Percentiles rank a stretch among this genome's conserved stretches.
phyloP scores from a whole-genome alignment of 163 green algal genomes.

The Chlorella variabilis region DNA sequence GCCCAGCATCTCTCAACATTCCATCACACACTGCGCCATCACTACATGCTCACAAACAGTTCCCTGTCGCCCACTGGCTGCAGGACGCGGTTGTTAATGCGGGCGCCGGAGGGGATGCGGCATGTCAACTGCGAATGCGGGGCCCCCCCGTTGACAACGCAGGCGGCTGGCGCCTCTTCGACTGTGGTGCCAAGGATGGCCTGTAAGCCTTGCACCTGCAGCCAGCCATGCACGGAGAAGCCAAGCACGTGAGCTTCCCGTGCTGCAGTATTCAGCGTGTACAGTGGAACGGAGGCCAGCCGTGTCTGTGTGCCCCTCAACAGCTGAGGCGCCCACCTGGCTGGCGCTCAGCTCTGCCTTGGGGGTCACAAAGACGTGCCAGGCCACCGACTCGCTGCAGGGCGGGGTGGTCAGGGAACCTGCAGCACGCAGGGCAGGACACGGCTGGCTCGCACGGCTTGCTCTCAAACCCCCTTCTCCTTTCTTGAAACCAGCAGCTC shows the following conservation, averaged over 20 bases:
- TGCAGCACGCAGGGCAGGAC: background rate
- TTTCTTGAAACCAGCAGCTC: too few species aligned
- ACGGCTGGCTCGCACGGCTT: too few species aligned
- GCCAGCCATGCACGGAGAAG: too few species aligned
- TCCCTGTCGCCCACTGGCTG: background rate
- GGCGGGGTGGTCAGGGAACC: slow-evolving; percentile 84
- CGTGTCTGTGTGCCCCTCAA: too few species aligned
- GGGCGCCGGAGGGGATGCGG: background rate
- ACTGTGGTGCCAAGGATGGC: background rate
- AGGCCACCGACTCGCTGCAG: slow-evolving; percentile 79
- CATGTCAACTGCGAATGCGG: background rate
- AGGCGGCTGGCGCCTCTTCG: background rate
- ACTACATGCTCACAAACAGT: background rate
- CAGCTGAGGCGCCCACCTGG: too few species aligned
- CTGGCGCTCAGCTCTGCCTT: background rate
- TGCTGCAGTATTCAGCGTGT: too few species aligned
- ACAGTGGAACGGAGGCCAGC: too few species aligned
- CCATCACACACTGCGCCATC: too few species aligned
- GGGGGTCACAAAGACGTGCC: slow-evolving; percentile 65
- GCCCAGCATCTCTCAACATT: too few species aligned
- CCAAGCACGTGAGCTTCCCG: too few species aligned
- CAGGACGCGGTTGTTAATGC: slow-evolving; percentile 1
- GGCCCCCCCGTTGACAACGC: background rate
- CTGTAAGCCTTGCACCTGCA: background rate
- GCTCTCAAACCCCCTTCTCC: too few species aligned